Evolutionary conservation across 441 rosid species (phyloP).

Genomic region (Adansonia gregorii): DNA sequence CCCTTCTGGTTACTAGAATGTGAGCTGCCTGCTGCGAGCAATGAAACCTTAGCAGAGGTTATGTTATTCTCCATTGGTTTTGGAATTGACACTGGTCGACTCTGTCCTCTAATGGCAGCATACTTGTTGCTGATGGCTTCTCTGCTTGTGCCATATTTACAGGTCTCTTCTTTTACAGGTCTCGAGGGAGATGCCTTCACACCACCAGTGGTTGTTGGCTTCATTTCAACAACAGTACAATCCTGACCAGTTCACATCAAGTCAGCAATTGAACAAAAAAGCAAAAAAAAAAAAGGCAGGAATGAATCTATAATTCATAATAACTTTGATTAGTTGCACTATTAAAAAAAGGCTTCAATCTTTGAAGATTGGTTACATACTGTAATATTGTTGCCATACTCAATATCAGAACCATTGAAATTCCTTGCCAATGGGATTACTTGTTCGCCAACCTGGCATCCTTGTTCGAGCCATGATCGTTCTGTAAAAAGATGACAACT

Average conservation of each 20-base stretch:
- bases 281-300: neutral
- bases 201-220: constrained; percentile 45
- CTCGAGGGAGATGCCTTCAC: constrained; percentile 51
- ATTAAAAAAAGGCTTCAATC: neutral
- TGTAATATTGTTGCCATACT: constrained; percentile 49
- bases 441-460: constrained; percentile 82
- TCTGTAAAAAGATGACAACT: constrained; percentile 41
- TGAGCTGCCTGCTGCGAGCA: constrained; percentile 58
- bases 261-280: constrained; percentile 22
- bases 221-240: constrained; percentile 67
- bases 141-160: constrained; percentile 59
- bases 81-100: constrained; percentile 52
- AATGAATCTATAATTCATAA: neutral
- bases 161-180: constrained; percentile 50
- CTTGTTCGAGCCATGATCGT: constrained; percentile 90
- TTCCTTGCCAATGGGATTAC: constrained; percentile 91
- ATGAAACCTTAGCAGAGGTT: constrained; percentile 76
- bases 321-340: neutral
- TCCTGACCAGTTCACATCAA: constrained; percentile 49
- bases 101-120: constrained; percentile 79
- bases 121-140: constrained; percentile 88
- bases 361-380: constrained; percentile 43
- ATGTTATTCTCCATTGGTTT: constrained; percentile 61
- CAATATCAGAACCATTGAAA: constrained; percentile 75
- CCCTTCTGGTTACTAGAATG: constrained; percentile 42